These are phyloP conservation scores for Lagerstroemia speciosa DNA, from an alignment of 345 rosid species.

Conservation along the genomic window DNA sequence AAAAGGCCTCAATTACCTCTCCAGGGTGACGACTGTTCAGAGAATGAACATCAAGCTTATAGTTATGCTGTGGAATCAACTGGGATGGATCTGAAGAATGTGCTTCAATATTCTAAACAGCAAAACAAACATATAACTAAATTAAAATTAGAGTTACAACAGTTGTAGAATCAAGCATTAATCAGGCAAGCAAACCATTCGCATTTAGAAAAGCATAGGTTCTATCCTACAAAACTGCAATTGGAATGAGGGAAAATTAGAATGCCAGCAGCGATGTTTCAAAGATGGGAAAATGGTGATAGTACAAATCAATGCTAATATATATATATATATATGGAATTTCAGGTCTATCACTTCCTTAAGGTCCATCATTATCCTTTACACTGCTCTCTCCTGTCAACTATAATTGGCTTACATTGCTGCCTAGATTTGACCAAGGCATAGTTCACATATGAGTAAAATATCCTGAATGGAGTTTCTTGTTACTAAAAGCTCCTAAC, in stretches of 20 bases:
- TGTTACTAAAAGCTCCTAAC: too few relatives aligned
- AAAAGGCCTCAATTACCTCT: constrained; percentile 45
- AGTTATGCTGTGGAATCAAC: constrained; percentile 90
- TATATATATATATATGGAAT: neutral
- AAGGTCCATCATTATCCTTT: neutral
- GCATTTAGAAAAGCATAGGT: neutral
- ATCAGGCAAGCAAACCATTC: neutral
- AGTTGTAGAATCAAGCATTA: neutral
- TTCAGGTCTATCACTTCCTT: neutral
- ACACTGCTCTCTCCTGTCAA: too few relatives aligned
- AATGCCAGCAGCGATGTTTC: neutral
- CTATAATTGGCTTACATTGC: too few relatives aligned
- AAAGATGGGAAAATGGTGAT: neutral
- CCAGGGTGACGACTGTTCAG: constrained; percentile 82
- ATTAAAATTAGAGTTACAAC: constrained; percentile 1
- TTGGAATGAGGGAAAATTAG: neutral
- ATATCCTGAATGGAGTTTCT: neutral
- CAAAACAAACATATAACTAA: constrained; percentile 13
- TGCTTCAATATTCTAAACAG: constrained; percentile 61
- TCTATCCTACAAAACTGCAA: neutral
- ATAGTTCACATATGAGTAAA: neutral
- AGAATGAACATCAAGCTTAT: constrained; percentile 86
- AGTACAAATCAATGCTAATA: neutral
- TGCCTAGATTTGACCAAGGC: neutral
- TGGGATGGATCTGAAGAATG: constrained; percentile 63